Evolutionary conservation across 495 filamentous ascomycete species (phyloP).

Genomic region (Friedmanniomyces simplex): DNA sequence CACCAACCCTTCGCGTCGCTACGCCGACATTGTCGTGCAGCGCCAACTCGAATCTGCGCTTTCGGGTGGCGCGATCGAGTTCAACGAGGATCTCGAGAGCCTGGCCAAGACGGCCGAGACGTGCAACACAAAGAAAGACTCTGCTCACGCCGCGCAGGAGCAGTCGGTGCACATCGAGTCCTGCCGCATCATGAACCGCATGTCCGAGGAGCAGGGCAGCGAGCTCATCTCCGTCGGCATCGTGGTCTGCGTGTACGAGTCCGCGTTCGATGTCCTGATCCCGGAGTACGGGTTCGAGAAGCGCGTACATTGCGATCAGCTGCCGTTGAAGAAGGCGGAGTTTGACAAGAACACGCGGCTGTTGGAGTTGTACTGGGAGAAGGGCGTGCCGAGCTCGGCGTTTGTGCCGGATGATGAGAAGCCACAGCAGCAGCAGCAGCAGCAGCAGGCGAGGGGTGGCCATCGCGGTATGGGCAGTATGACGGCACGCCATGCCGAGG

Average conservation of each 20-base stretch:
- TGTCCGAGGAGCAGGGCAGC: constrained; percentile 69
- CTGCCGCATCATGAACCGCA: constrained; percentile 87
- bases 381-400: constrained; percentile 90
- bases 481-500: constrained; percentile 57
- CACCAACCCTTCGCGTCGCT: constrained; percentile 88
- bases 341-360: constrained; percentile 90
- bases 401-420: constrained; percentile 97
- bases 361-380: constrained; percentile 97
- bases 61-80: constrained; percentile 72
- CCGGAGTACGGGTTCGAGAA: constrained; percentile 98
- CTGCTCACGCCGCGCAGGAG: constrained; percentile 91
- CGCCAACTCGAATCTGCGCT: constrained; percentile 85
- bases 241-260: constrained; percentile 95
- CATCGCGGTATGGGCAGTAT: background rate
- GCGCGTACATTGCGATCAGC: constrained; percentile 95
- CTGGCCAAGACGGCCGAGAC: constrained; percentile 87
- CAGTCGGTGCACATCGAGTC: constrained; percentile 98
- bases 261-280: constrained; percentile 95
- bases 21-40: constrained; percentile 89
- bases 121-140: constrained; percentile 99
- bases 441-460: background rate
- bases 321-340: constrained; percentile 96
- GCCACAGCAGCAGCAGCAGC: constrained; percentile 42
- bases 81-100: constrained; percentile 77
- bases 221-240: constrained; percentile 96